Base-by-base conservation (phyloP, 192 early-diverging fungal genomes). In the Chytriomyces confervae region DNA sequence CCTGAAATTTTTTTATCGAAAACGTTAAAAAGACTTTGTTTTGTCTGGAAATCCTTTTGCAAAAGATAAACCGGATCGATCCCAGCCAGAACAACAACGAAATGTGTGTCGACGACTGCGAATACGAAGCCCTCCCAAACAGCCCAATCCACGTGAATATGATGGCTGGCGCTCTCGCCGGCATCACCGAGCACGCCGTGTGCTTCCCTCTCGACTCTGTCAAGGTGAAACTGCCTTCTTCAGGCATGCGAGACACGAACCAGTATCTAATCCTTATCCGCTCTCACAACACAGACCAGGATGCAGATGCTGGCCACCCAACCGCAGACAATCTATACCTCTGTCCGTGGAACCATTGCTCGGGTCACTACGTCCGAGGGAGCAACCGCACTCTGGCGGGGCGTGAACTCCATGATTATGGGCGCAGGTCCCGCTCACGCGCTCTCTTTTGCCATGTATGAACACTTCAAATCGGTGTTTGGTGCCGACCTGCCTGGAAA, bases 361-460 rank as follows among this genome's bases (percentile, higher is more conserved):
- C 84, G 88, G 49, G 93, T 94, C 70, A 82, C 89, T 29, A 90
- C 92, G 20, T 92, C 91, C 8, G 94, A 95, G 71, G 94, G 95
- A 6, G 82, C 90, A 9, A 84, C 87, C 11, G 86, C 94, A n/a
- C 87, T 99, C 46, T 99, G 95, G 95, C 86, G 95, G 20, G 97
- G 97, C 23, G 94, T 99, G 11, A 93, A 90, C 77, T 95, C 94
- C 16, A 95, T 99, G 5, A 90, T 97, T 16, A 69, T 97, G 68
- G 96, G 96, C 11, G 95, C 95, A 5, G 97, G 97, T 0, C 97
- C 97, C 4, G 94, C 96, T 6, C 97, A 99, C 76, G 97, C 97
- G 0, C 85, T 99, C 20, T 95, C 97, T 72, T 99, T 97, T 88
- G 95, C 93, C 11, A 92, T 92, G 3, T 99, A 99, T 84, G 97